Conservation (phyloP, 345 rosid genomes). For the Eucalyptus cloeziana region DNA sequence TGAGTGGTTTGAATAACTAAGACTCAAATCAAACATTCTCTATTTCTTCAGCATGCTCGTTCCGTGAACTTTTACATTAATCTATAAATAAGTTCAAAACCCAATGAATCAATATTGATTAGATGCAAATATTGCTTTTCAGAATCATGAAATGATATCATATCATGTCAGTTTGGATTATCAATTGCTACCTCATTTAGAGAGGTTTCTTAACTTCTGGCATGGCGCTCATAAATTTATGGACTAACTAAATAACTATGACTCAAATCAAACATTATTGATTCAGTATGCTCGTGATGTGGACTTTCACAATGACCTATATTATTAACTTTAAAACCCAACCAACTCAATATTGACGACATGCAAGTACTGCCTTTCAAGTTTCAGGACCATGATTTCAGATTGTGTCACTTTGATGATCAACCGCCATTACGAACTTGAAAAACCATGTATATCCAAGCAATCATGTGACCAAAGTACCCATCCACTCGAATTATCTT, state of each 20-base stretch:
- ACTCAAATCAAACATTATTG: background rate
- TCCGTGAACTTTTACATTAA: rapidly evolving
- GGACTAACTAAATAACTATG: rapidly evolving
- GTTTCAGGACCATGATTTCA: background rate
- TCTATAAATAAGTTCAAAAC: no score
- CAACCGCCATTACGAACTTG: background rate
- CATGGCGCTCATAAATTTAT: rapidly evolving
- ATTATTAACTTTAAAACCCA: background rate
- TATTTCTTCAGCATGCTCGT: no score
- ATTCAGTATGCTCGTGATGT: background rate
- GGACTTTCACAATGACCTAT: background rate
- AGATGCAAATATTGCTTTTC: no score
- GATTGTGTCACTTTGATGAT: background rate
- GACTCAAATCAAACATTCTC: no score
- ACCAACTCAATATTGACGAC: background rate
- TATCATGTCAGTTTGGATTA: no score
- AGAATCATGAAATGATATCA: no score
- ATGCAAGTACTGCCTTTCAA: background rate
- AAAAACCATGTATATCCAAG: no score
- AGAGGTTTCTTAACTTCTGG: no score
- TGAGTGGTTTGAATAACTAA: no score
- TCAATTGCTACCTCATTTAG: background rate
- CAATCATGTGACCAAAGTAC: background rate
- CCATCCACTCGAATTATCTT: background rate
- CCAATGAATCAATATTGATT: rapidly evolving